These are phyloP conservation scores for Carex cristatella DNA, from an alignment of 176 grass and related monocot genomes.

Conservation along the genomic window DNA sequence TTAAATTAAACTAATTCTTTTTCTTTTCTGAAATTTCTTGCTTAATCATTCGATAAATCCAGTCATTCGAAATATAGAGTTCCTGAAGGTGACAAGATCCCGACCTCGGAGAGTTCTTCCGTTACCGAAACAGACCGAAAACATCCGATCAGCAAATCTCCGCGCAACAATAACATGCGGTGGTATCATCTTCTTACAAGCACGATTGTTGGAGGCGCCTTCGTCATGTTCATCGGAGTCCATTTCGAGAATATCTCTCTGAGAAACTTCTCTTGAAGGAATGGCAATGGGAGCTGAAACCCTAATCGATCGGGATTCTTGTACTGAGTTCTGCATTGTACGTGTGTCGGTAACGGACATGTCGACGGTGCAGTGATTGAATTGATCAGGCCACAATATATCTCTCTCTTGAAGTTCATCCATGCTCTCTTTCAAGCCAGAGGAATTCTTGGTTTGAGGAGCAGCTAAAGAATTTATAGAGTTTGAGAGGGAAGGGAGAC, in stretches of 20 bases:
- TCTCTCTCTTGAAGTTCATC: constrained; percentile 26
- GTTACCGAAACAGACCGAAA: constrained; percentile 24
- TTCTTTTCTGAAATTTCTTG: neutral
- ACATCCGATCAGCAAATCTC: constrained; percentile 12
- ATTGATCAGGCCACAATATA: constrained; percentile 13
- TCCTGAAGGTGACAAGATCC: constrained; percentile 21
- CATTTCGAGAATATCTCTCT: neutral
- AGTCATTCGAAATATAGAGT: constrained; percentile 30
- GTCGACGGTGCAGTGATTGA: neutral
- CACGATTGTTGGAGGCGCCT: neutral
- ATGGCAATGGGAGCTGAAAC: constrained; percentile 1
- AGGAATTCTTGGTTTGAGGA: constrained; percentile 13
- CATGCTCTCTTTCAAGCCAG: neutral
- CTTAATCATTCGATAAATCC: constrained; percentile 28
- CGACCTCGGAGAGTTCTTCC: constrained; percentile 29
- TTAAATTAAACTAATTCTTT: neutral
- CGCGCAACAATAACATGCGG: constrained; percentile 28
- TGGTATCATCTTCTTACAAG: constrained; percentile 5
- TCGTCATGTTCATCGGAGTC: constrained; percentile 1
- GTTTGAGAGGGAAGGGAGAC: constrained; percentile 1
- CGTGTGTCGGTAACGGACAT: neutral
- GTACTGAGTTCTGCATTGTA: neutral
- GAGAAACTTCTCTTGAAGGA: neutral
- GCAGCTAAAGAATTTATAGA: constrained; percentile 11
- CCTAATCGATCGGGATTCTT: neutral